Conservation (phyloP, 306 rosid species). For the Luffa aegyptiaca region DNA sequence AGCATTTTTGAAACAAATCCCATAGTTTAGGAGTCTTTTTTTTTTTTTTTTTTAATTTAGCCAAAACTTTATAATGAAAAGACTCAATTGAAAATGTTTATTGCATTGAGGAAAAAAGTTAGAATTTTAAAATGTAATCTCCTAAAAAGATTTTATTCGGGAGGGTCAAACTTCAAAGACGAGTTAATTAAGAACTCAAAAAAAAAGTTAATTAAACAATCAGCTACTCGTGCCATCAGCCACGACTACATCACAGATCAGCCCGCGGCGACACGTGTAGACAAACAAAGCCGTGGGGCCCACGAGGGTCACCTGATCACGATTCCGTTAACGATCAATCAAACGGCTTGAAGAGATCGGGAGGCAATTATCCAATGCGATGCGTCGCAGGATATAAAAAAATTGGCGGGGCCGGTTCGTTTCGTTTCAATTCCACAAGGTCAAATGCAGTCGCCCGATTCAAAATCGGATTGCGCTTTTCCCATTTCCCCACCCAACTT, state of each 20-base stretch:
- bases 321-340: background rate
- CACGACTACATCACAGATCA: background rate
- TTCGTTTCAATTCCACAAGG: constrained; percentile 17
- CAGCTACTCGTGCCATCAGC: background rate
- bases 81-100: too few relatives aligned
- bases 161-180: background rate
- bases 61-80: too few relatives aligned
- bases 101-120: too few relatives aligned
- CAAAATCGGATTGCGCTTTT: constrained; percentile 11
- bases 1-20: too few relatives aligned
- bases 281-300: background rate
- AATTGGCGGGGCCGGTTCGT: background rate
- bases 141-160: too few relatives aligned
- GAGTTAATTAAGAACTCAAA: background rate
- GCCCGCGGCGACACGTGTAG: background rate
- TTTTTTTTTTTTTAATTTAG: too few relatives aligned
- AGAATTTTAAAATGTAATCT: too few relatives aligned
- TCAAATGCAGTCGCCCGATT: constrained; percentile 40
- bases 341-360: background rate
- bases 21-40: too few relatives aligned
- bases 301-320: background rate
- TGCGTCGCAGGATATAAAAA: background rate
- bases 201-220: background rate
- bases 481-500: constrained; percentile 40
- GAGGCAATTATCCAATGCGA: background rate